Evolutionary conservation across 1,139 yeast genomes (phyloP).

Genomic region (Sugiyamaella pinicola): DNA sequence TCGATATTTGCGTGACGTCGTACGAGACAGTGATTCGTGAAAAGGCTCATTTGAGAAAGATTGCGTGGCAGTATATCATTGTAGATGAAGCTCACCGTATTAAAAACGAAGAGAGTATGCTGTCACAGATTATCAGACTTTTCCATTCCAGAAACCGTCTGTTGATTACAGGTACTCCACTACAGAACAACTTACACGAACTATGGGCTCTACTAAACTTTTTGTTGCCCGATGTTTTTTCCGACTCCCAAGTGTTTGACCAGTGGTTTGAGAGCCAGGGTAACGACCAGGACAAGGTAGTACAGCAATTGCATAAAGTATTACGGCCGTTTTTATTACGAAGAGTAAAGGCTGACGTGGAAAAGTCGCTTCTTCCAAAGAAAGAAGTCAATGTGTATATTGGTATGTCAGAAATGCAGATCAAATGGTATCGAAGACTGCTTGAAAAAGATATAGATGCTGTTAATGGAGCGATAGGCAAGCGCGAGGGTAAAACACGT

Average conservation of each 20-base stretch:
- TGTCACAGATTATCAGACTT: constrained; percentile 86
- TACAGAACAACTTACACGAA: constrained; percentile 93
- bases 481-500: constrained; percentile 89
- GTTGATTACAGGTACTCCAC: constrained; percentile 92
- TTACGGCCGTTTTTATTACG: constrained; percentile 85
- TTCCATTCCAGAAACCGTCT: constrained; percentile 84
- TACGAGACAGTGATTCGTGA: constrained; percentile 93
- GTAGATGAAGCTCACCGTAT: constrained; percentile 98
- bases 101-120: constrained; percentile 88
- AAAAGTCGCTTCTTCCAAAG: constrained; percentile 85
- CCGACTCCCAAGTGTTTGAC: constrained; percentile 88
- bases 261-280: constrained; percentile 72
- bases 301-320: constrained; percentile 87
- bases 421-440: constrained; percentile 84
- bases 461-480: constrained; percentile 89
- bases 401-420: constrained; percentile 96
- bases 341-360: constrained; percentile 91
- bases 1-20: constrained; percentile 89
- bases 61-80: constrained; percentile 91
- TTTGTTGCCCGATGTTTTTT: constrained; percentile 91
- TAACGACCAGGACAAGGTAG: constrained; percentile 67
- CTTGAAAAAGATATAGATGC: constrained; percentile 95
- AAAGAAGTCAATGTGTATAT: constrained; percentile 86
- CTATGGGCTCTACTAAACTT: constrained; percentile 93
- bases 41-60: constrained; percentile 74